Conservation (phyloP, 1,284 basidiomycete species). For the Austroboletus novae-zelandiae region DNA sequence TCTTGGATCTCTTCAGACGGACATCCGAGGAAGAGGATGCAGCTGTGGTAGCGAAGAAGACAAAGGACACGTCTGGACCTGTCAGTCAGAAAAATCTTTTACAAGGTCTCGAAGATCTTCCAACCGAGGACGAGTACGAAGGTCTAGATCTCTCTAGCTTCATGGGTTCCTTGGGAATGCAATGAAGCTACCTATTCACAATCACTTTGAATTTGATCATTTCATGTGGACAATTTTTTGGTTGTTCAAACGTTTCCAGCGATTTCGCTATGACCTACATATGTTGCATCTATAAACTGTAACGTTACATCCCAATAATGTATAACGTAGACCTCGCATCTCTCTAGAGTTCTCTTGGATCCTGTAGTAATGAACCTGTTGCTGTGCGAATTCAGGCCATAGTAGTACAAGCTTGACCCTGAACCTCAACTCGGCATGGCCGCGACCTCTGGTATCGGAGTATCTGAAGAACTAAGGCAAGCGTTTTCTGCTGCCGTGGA, state of each 20-base stretch:
- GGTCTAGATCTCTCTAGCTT: conserved; percentile 82
- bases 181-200: conserved; percentile 11
- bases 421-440: conserved; percentile 49
- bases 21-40: conserved; percentile 75
- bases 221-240: conserved; percentile 19
- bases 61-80: conserved; percentile 51
- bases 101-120: conserved; percentile 85
- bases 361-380: neutral
- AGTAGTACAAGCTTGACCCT: neutral
- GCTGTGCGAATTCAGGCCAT: neutral
- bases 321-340: conserved; percentile 31
- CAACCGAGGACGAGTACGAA: conserved; percentile 88
- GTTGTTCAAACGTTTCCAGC: conserved; percentile 7
- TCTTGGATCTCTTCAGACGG: conserved; percentile 90
- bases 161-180: conserved; percentile 67
- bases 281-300: conserved; percentile 36
- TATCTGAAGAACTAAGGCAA: conserved; percentile 50
- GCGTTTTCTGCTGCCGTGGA: conserved; percentile 58
- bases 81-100: conserved; percentile 76
- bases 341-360: conserved; percentile 16
- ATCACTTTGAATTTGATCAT: conserved; percentile 8
- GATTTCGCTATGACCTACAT: conserved; percentile 28
- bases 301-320: conserved; percentile 33
- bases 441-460: conserved; percentile 62
- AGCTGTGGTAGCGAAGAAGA: conserved; percentile 50